A percentile compares a stretch with the other conserved stretches of the same genome.
These are phyloP conservation scores for Helotiales sp. DNA, from an alignment of 2,329 filamentous ascomycete genomes.

Conservation along the genomic window DNA sequence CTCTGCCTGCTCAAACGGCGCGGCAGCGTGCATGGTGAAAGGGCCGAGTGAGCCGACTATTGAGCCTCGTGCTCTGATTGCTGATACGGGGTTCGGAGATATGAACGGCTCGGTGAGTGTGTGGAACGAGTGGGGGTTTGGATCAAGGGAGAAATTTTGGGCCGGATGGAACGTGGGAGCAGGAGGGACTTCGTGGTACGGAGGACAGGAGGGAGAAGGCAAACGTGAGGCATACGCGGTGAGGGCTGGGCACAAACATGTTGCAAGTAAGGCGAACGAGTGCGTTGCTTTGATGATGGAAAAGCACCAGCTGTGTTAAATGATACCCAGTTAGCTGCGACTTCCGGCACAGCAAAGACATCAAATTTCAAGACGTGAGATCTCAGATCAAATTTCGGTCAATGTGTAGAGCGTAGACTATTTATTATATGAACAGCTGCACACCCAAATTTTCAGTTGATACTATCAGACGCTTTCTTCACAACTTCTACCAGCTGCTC, in stretches of 20 bases:
- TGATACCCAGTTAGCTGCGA: too few species aligned
- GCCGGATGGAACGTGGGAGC: not conserved
- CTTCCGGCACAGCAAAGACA: not conserved
- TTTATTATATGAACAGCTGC: not conserved
- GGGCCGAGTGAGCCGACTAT: not conserved
- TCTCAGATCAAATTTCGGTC: not conserved
- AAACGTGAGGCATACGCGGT: not conserved
- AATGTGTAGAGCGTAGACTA: not conserved
- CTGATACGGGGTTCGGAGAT: not conserved
- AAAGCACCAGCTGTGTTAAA: too few species aligned
- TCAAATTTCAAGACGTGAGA: not conserved
- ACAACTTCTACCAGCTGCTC: slow-evolving; percentile 28
- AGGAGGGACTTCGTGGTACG: not conserved
- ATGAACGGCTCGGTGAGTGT: not conserved
- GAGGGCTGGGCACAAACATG: not conserved
- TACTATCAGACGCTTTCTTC: slow-evolving; percentile 10
- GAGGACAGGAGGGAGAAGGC: not conserved
- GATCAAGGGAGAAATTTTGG: not conserved
- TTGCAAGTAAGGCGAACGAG: too few species aligned
- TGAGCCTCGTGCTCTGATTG: slow-evolving; percentile 3
- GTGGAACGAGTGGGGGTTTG: not conserved
- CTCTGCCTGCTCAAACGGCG: not conserved
- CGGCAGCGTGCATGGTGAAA: not conserved
- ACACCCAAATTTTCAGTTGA: not conserved
- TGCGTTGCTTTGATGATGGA: too few species aligned